Evolutionary conservation across 1,284 basidiomycete genomes (phyloP).

Genomic region (Filobasidium uniguttulatum): DNA sequence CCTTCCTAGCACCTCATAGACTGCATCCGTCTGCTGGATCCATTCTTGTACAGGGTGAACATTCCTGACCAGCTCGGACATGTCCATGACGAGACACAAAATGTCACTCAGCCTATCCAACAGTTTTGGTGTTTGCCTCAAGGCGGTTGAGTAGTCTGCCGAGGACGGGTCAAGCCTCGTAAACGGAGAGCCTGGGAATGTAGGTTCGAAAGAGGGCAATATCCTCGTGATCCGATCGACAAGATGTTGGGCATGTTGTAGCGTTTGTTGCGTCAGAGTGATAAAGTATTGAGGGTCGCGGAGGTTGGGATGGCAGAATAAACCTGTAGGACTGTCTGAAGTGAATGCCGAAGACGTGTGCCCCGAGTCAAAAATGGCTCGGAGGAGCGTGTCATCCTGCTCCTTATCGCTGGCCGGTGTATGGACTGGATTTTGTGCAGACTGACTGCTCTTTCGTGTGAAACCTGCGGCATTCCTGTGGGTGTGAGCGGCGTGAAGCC

Average conservation of each 20-base stretch:
- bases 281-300: constrained; percentile 22
- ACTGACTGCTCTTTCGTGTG: not conserved
- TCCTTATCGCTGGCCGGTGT: too few relatives aligned
- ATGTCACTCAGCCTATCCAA: constrained; percentile 89
- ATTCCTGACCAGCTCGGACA: constrained; percentile 85
- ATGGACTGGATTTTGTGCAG: not conserved
- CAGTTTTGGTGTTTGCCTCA: constrained; percentile 78
- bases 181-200: constrained; percentile 13
- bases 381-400: constrained; percentile 8
- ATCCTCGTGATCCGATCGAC: constrained; percentile 38
- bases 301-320: constrained; percentile 31
- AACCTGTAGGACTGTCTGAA: constrained; percentile 18
- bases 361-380: constrained; percentile 12
- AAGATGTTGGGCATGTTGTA: constrained; percentile 29
- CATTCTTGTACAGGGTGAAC: constrained; percentile 76
- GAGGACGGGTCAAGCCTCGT: constrained; percentile 12
- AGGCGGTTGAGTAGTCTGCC: constrained; percentile 29
- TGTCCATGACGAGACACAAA: constrained; percentile 89
- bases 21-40: constrained; percentile 68
- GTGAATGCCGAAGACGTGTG: not conserved
- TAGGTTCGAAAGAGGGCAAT: constrained; percentile 16
- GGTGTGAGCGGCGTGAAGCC: constrained; percentile 3
- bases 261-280: constrained; percentile 29
- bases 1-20: constrained; percentile 83
- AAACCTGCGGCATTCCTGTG: not conserved